Evolutionary conservation across 208 protist species (phyloP).

Genomic region (Spironucleus salmonicida): DNA sequence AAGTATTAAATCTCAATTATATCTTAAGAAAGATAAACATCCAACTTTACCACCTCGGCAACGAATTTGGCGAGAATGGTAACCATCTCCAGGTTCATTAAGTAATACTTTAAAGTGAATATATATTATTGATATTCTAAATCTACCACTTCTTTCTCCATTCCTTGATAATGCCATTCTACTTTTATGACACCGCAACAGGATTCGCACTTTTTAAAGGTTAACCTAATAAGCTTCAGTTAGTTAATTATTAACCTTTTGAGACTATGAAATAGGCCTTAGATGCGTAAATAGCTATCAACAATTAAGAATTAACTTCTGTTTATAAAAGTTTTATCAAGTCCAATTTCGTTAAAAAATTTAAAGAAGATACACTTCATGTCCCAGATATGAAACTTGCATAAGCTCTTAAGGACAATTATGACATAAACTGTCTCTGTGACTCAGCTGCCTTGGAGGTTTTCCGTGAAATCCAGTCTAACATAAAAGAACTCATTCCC

Average conservation of each 20-base stretch:
- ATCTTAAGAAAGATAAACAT: too few species aligned
- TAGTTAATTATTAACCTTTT: too few species aligned
- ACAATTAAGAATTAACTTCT: background rate
- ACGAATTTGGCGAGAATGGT: too few species aligned
- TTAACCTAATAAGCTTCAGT: too few species aligned
- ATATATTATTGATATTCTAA: too few species aligned
- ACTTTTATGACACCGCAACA: slow-evolving; percentile 21
- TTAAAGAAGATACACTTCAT: background rate
- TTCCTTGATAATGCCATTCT: too few species aligned
- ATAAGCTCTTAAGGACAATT: background rate
- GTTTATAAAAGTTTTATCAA: background rate
- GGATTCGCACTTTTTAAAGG: background rate
- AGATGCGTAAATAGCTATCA: background rate
- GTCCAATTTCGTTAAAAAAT: background rate
- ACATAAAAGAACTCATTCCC: slow-evolving; percentile 13
- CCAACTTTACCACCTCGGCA: too few species aligned
- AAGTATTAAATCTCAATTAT: too few species aligned
- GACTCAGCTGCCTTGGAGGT: background rate
- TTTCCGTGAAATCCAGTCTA: slow-evolving; percentile 20
- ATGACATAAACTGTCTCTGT: background rate
- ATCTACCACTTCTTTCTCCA: too few species aligned
- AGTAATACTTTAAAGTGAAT: too few species aligned
- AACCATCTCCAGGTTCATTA: too few species aligned
- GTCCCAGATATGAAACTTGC: slow-evolving; percentile 4
- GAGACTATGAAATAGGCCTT: background rate